A percentile compares a stretch with the other conserved stretches of the same genome.
phyloP scores from a whole-genome alignment of 768 basidiomycete species.

The Thelephora ganbajun region DNA sequence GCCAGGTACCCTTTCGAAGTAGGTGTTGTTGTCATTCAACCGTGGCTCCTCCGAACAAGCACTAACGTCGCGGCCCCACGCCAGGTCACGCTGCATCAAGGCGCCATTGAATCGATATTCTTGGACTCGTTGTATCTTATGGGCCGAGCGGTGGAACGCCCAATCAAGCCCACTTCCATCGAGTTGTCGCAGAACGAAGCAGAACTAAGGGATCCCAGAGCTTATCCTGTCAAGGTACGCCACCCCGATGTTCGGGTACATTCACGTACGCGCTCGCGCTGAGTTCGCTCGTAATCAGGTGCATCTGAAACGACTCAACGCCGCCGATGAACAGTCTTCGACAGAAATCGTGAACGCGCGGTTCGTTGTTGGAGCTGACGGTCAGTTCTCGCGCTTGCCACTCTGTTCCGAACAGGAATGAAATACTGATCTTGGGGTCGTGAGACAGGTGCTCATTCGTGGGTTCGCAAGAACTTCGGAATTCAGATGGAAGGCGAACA shows the following conservation, averaged over 20 bases:
- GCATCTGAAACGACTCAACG: constrained; percentile 27
- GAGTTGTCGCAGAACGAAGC: constrained; percentile 27
- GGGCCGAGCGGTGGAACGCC: constrained; percentile 36
- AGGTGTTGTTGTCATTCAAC: neutral
- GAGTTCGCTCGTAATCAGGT: constrained; percentile 19
- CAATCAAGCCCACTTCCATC: constrained; percentile 34
- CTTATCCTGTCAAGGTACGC: constrained; percentile 21
- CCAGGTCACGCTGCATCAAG: constrained; percentile 48
- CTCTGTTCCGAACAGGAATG: no score
- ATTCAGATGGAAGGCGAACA: constrained; percentile 73
- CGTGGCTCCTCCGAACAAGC: neutral
- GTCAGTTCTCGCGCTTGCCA: neutral
- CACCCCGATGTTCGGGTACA: neutral
- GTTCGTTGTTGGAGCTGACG: constrained; percentile 51
- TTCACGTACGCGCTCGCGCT: neutral
- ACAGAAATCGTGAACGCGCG: constrained; percentile 54
- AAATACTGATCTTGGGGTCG: no score
- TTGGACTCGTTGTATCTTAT: constrained; percentile 35
- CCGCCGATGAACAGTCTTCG: constrained; percentile 18
- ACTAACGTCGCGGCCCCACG: neutral
- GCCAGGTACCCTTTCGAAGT: constrained; percentile 68
- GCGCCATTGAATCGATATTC: constrained; percentile 46
- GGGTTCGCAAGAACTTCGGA: constrained; percentile 56
- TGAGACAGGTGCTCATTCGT: constrained; percentile 58
- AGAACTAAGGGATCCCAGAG: constrained; percentile 25